Conservation (phyloP, 352 stramenopile genomes). For the Pythium monospermum region DNA sequence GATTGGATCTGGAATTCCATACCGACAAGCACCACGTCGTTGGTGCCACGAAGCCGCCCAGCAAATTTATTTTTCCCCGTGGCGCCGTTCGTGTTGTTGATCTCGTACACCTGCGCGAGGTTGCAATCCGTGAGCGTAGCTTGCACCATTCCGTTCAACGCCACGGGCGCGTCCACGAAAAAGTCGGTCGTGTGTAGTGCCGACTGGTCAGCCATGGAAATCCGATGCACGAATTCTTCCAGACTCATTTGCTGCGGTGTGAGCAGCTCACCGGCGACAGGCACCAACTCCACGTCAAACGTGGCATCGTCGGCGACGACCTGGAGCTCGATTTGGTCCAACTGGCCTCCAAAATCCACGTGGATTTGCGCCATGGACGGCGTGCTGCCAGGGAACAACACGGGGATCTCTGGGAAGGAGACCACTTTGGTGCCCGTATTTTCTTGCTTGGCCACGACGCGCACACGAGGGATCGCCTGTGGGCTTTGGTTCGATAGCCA, state of each 20-base stretch:
- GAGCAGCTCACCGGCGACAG: conserved; percentile 61
- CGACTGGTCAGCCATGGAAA: conserved; percentile 50
- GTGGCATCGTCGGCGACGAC: conserved; percentile 48
- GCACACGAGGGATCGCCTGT: conserved; percentile 33
- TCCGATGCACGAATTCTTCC: conserved; percentile 65
- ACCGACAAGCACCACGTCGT: conserved; percentile 49
- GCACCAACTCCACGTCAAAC: conserved; percentile 55
- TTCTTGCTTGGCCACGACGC: conserved; percentile 23
- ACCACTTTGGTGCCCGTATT: conserved; percentile 34
- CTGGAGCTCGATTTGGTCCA: conserved; percentile 64
- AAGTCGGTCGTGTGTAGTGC: conserved; percentile 59
- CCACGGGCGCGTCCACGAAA: conserved; percentile 37
- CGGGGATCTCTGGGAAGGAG: conserved; percentile 75
- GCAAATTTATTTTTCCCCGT: conserved; percentile 71
- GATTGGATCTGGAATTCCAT: conserved; percentile 60
- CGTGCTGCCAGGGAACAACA: conserved; percentile 74
- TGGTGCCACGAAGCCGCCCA: conserved; percentile 42
- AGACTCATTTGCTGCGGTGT: conserved; percentile 64
- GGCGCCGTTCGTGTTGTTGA: conserved; percentile 58
- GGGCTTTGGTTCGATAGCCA: conserved; percentile 36
- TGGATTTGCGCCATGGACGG: conserved; percentile 76
- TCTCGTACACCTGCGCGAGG: conserved; percentile 69
- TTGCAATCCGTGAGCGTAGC: conserved; percentile 53
- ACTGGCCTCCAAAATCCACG: conserved; percentile 69
- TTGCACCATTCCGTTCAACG: conserved; percentile 46